Conservation (phyloP, 352 stramenopile genomes). For the Phytophthora uliginosa region DNA sequence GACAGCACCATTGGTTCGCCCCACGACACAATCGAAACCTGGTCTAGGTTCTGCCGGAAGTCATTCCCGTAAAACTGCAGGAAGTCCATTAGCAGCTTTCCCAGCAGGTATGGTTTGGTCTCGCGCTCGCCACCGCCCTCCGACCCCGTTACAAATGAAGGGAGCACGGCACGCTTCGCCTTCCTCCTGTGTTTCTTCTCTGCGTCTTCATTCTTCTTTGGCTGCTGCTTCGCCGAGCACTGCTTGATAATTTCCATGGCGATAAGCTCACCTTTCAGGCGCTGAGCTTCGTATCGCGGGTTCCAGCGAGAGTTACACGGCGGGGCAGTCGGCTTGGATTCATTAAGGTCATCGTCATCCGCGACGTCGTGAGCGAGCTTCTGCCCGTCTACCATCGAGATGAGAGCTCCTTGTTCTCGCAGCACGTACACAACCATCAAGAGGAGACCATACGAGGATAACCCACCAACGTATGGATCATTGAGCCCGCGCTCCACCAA, state of each 20-base stretch:
- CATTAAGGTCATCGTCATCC: slow-evolving; percentile 34
- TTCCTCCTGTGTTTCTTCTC: slow-evolving; percentile 30
- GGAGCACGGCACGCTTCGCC: slow-evolving; percentile 43
- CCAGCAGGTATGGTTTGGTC: slow-evolving; percentile 63
- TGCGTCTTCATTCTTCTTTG: slow-evolving; percentile 29
- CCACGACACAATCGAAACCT: slow-evolving; percentile 56
- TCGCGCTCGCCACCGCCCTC: slow-evolving; percentile 42
- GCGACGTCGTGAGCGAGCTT: slow-evolving; percentile 10
- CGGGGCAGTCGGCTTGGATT: slow-evolving; percentile 25
- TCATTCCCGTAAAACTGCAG: slow-evolving; percentile 89
- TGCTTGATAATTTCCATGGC: slow-evolving; percentile 67
- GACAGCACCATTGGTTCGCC: slow-evolving; percentile 29
- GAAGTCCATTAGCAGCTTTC: slow-evolving; percentile 88
- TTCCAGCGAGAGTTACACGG: slow-evolving; percentile 21
- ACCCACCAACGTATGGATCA: slow-evolving; percentile 91
- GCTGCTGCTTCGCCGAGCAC: slow-evolving; percentile 48
- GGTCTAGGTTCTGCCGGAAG: slow-evolving; percentile 80
- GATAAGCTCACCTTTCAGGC: slow-evolving; percentile 55
- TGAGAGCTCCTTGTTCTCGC: slow-evolving; percentile 66
- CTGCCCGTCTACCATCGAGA: slow-evolving; percentile 32
- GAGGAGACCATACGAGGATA: slow-evolving; percentile 91
- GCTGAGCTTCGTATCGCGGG: slow-evolving; percentile 57
- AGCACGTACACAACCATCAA: slow-evolving; percentile 84
- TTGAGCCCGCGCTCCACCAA: slow-evolving; percentile 89
- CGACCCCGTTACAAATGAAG: slow-evolving; percentile 46